Conservation (phyloP, 768 basidiomycete species). For the Hemileccinum rubropunctum region DNA sequence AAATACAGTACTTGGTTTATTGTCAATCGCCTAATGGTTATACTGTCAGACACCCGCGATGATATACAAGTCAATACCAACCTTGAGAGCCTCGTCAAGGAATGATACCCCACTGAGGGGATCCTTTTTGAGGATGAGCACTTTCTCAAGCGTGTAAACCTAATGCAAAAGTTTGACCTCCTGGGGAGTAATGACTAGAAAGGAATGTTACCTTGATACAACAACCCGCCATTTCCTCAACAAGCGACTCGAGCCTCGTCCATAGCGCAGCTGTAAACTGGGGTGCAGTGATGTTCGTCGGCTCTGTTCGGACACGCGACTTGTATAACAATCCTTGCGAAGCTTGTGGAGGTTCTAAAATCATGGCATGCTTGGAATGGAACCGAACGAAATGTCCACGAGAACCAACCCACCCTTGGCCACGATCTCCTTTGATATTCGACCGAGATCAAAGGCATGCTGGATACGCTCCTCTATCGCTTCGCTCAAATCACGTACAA, state of each 20-base stretch:
- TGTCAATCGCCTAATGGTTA: conserved; percentile 69
- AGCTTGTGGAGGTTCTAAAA: conserved; percentile 20
- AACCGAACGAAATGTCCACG: not conserved
- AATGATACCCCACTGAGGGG: conserved; percentile 71
- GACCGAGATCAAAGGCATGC: conserved; percentile 79
- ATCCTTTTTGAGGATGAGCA: conserved; percentile 86
- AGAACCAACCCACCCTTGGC: conserved; percentile 57
- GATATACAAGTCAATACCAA: conserved; percentile 26
- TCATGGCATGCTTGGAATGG: not conserved
- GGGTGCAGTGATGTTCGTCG: conserved; percentile 81
- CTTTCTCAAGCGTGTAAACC: conserved; percentile 96
- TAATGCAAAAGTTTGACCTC: conserved; percentile 25
- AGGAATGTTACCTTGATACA: conserved; percentile 72
- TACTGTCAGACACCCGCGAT: not conserved
- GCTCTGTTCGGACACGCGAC: conserved; percentile 86
- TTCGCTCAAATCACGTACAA: conserved; percentile 77
- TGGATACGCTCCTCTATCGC: conserved; percentile 81
- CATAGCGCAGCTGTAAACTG: conserved; percentile 69
- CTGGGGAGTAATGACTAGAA: too few relatives aligned
- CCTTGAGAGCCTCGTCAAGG: conserved; percentile 93
- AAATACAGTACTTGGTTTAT: conserved; percentile 87
- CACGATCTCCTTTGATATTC: conserved; percentile 83
- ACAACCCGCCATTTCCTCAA: conserved; percentile 82
- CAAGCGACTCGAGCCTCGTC: conserved; percentile 68
- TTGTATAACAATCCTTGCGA: conserved; percentile 61